A percentile compares a stretch with the other conserved stretches of the same genome.
These are phyloP conservation scores for Clarireedia monteithiana DNA, from an alignment of 2,329 filamentous ascomycete species.

Conservation along the genomic window DNA sequence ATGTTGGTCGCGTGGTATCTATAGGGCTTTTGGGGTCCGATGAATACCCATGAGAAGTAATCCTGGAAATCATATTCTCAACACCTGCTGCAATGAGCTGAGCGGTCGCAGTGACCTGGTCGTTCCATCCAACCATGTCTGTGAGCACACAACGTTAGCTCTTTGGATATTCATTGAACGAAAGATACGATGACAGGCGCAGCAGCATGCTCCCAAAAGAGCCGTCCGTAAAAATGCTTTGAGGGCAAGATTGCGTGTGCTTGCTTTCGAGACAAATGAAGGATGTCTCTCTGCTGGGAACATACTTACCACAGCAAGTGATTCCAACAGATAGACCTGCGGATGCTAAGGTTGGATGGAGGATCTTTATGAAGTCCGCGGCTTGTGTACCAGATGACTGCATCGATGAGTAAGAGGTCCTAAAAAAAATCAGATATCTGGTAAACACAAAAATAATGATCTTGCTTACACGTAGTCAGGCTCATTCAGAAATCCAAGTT, in stretches of 20 bases:
- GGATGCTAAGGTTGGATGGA: conserved; percentile 32
- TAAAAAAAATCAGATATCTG: no score
- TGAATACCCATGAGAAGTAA: conserved; percentile 36
- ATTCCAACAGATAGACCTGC: conserved; percentile 33
- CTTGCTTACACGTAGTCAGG: no score
- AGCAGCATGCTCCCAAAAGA: no score
- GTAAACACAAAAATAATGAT: no score
- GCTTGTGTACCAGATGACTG: conserved; percentile 38
- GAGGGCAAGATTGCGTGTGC: no score
- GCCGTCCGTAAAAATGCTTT: no score
- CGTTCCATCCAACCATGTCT: conserved; percentile 26
- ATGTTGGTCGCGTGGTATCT: conserved; percentile 17
- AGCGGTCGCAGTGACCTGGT: conserved; percentile 32
- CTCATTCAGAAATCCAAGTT: no score
- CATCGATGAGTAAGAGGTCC: conserved; percentile 38
- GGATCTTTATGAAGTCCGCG: conserved; percentile 41
- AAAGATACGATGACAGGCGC: no score
- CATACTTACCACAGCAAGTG: conserved; percentile 35
- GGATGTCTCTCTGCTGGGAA: conserved; percentile 25
- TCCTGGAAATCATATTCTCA: conserved; percentile 31
- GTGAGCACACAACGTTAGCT: no score
- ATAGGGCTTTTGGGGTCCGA: conserved; percentile 37
- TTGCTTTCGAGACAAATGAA: no score
- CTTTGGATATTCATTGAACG: no score
- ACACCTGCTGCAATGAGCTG: conserved; percentile 32